Base-by-base conservation (phyloP, 2,329 filamentous ascomycete species). In the Nakataea oryzae region DNA sequence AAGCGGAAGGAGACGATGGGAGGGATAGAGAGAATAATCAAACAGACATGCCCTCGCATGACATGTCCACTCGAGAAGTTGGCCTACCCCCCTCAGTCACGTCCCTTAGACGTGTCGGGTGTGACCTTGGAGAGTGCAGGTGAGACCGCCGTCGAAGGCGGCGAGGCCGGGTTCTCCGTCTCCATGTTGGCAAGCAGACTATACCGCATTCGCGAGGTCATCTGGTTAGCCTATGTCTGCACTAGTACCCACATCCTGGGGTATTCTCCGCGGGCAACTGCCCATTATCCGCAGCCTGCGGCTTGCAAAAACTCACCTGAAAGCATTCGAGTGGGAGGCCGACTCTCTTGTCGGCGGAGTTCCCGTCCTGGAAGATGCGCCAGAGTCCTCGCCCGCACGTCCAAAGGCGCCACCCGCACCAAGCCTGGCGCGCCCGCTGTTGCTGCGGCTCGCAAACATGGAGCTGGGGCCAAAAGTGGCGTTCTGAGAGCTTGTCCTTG, bases 391-490 rank as follows among this genome's bases (percentile, higher is more conserved):
- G 64, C 86, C 87, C 65, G 86, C 84, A 69, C 90, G 86, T 68
- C 84, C 84, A 66, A 93, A 79, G 67, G 88, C 82, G 69, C 88
- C 85, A 70, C 88, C 88, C 67, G 89, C 89, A 64, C 89, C 70
- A 32, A 67, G 89, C 68, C 95, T 82, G 72, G 88, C 86, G 67
- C 91, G 87, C 66, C 92, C 90, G 72, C 93, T 97, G 79, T 91
- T 93, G 79, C 90, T 96, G 66, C 95, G 87, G n/a, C 89, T 90
- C 66, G 85, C 86, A 70, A 97, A 89, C 82, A 96, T 89, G 65
- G 91, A 93, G 61, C 89, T 88, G 14, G 95, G 93, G 32, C 91
- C 93, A 66, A 97, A 76, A 69, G 83, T 78, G 70, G 86, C 74
- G 76, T 85, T 81, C 75, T 86, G 76, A 81, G 85, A 81, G 73